Evolutionary conservation across 352 stramenopile genomes (phyloP), one percentile per base, ranked within the genome.

Genomic region (Phytophthora macrochlamydospora): DNA sequence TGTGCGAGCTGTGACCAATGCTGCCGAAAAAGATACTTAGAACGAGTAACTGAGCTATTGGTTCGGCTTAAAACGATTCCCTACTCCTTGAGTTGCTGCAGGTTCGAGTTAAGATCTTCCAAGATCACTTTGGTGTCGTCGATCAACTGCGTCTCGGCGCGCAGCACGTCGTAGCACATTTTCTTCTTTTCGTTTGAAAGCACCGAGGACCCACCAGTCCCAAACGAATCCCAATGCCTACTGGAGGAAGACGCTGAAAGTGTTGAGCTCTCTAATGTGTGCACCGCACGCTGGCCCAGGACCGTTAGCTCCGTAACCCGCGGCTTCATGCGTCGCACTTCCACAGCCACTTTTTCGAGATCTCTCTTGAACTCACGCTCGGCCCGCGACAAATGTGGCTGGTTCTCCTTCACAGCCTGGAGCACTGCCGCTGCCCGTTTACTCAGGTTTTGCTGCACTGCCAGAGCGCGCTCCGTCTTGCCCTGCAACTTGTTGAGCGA

Each of bases 381-480:
- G 49, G 87, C 83, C 18, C 81, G 83, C 43, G 87, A 92, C 55
- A 95, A 61, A 56, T 87, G 73, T 6, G 82, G 79, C 51, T 95
- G 87, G 64, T 93, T 95, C 60, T 95, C 87, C 70, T 91, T 92
- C 31, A 92, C 77, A 30, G 85, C 85, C 55, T 95, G 87, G 4
- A 95, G 62, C 52, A 90, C 79, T 1, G 85, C 85, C 1, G 87
- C 87, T 1, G 87, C 83, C n/a, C 87, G 85, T 63, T 89, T 90
- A 46, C 84, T 81, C 31, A 95, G 66, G 53, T 92, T 91, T 44
- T 88, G 69, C 56, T 95, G 87, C 44, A 85, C 79, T 1, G 83
- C 78, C 67, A 90, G 70, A 31, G 86, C 82, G 24, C 76, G 75
- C 33, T 76, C 73, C 64, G 91, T 79, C 62, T 91, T 91, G 32